Evolutionary conservation across 768 basidiomycete genomes (phyloP).

Genomic region (Pisolithus sp.): DNA sequence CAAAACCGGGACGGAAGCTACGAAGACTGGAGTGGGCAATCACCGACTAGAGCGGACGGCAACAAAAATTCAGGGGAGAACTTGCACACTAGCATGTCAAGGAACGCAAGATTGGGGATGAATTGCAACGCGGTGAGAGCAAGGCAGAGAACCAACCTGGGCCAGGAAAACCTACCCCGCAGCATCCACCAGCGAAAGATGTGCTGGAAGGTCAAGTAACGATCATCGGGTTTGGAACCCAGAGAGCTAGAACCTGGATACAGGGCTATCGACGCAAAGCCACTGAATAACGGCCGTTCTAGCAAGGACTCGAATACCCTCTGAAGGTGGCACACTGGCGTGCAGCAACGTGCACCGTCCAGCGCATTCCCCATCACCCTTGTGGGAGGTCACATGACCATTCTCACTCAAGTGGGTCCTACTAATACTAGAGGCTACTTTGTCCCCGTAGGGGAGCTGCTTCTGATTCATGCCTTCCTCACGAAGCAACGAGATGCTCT

Average conservation of each 20-base stretch:
- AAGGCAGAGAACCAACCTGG: slow-evolving; percentile 17
- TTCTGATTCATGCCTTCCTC: no score
- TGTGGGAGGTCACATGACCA: no score
- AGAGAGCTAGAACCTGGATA: no score
- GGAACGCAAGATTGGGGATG: slow-evolving; percentile 6
- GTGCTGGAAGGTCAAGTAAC: slow-evolving; percentile 17
- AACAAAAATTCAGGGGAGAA: background rate
- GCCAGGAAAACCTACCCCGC: slow-evolving; percentile 18
- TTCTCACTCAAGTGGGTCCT: no score
- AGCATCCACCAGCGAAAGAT: slow-evolving; percentile 12
- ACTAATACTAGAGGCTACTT: no score
- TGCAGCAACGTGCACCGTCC: no score
- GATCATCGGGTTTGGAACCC: slow-evolving; percentile 15
- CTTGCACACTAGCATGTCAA: slow-evolving; percentile 13
- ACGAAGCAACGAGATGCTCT: slow-evolving; percentile 34
- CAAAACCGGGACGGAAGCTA: slow-evolving; percentile 21
- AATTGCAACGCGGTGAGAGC: slow-evolving; percentile 20
- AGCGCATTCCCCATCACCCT: no score
- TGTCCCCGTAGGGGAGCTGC: no score
- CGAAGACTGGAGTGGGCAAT: slow-evolving; percentile 22
- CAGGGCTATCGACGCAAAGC: no score
- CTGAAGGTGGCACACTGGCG: no score
- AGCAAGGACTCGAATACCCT: no score
- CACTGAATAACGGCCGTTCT: no score
- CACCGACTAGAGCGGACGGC: slow-evolving; percentile 19